Percentiles rank a stretch among this genome's conserved stretches.
phyloP scores from a whole-genome alignment of 2,329 filamentous ascomycete genomes.

The Monosporascus sp. region DNA sequence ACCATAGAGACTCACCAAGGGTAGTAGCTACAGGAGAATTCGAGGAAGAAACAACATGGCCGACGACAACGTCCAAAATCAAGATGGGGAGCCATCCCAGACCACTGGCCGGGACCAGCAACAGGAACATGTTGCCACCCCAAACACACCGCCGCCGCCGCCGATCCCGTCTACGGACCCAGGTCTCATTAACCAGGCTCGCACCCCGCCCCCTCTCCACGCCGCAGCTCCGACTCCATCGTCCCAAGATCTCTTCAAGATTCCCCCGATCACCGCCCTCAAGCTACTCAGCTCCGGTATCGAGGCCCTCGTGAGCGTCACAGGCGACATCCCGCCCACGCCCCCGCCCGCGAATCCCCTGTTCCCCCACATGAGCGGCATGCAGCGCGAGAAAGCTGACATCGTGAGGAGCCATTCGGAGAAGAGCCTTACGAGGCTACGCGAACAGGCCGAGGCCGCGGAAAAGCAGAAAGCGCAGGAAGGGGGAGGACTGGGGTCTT shows the following conservation, averaged over 20 bases:
- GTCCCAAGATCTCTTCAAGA: slow-evolving; percentile 64
- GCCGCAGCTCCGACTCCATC: slow-evolving; percentile 34
- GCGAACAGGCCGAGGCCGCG: slow-evolving; percentile 32
- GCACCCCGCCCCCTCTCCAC: slow-evolving; percentile 37
- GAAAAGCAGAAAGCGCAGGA: slow-evolving; percentile 21
- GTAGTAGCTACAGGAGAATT: background rate
- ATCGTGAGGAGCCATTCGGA: slow-evolving; percentile 55
- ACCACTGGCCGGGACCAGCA: slow-evolving; percentile 4
- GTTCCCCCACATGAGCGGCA: slow-evolving; percentile 59
- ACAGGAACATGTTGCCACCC: slow-evolving; percentile 13
- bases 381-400: slow-evolving; percentile 57
- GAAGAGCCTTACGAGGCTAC: slow-evolving; percentile 43
- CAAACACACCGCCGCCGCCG: slow-evolving; percentile 31
- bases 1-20: background rate
- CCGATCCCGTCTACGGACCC: slow-evolving; percentile 34
- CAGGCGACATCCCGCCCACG: slow-evolving; percentile 77
- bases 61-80: background rate
- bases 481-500: slow-evolving; percentile 6
- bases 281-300: slow-evolving; percentile 70
- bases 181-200: slow-evolving; percentile 25
- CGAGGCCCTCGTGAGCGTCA: slow-evolving; percentile 65
- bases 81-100: background rate
- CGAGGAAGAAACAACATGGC: background rate
- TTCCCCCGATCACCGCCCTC: slow-evolving; percentile 70
- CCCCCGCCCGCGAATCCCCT: slow-evolving; percentile 60